Evolutionary conservation across 2,329 filamentous ascomycete species (phyloP), one percentile per base, ranked within the genome.

Genomic region (Xylariaceae sp.): DNA sequence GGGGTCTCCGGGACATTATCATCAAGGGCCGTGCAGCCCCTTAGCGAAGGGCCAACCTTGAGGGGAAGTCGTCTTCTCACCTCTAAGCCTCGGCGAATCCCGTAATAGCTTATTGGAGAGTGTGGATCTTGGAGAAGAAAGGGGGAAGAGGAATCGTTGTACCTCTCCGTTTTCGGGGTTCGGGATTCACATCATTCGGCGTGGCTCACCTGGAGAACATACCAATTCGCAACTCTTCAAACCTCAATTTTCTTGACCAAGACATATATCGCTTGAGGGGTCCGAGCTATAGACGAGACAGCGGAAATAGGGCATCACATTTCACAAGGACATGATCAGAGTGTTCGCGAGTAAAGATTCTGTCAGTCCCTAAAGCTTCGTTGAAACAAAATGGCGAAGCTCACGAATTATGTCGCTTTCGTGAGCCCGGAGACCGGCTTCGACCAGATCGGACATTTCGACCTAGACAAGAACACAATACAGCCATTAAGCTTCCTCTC

Each of bases 321-420:
- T n/a, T n/a, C n/a, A n/a, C n/a, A n/a, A n/a, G n/a, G n/a, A n/a
- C n/a, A n/a, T n/a, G n/a, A n/a, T n/a, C n/a, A n/a, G n/a, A n/a
- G n/a, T n/a, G n/a, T n/a, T n/a, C n/a, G n/a, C n/a, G n/a, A n/a
- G n/a, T n/a, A n/a, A n/a, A n/a, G n/a, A n/a, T n/a, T n/a, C n/a
- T n/a, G n/a, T n/a, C n/a, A n/a, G n/a, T n/a, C 31, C 26, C 46
- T 7, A 4, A 21, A 12, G 3, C 26, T 14, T 26, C n/a, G n/a
- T n/a, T n/a, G n/a, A 3, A 29, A 16, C 9, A 16, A 59, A 12
- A 60, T 60, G 53, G 34, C 49, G 11, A 51, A 47, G 39, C 53
- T 60, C 8, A 61, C 58, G 11, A 61, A 61, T 34, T 61, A 58
- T 24, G 45, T 61, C 16, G 45, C 58, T 1, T 58, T 54, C 19